Percentiles rank a stretch among this genome's conserved stretches.
Evolutionary conservation across 805 yeast species (phyloP).

Genomic region (Candida xiaguanensis): DNA sequence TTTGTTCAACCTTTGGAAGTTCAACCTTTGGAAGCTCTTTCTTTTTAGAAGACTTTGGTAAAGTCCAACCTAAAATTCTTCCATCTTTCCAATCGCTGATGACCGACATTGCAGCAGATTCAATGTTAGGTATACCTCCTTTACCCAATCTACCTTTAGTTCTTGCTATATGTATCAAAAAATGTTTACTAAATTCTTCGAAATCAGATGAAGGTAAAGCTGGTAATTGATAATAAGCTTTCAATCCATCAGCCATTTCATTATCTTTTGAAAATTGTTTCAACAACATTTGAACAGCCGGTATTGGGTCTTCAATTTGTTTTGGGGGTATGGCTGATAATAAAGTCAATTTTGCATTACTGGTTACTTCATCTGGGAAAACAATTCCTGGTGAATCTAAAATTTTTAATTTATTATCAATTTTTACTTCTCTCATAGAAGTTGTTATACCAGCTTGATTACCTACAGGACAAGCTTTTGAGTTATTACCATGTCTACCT

Average conservation of each 20-base stretch:
- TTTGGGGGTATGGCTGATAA: conserved; percentile 88
- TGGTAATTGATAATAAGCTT: conserved; percentile 72
- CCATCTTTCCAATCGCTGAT: conserved; percentile 98
- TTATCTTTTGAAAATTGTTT: conserved; percentile 70
- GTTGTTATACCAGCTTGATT: conserved; percentile 98
- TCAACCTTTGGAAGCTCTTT: conserved; percentile 15
- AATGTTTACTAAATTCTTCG: conserved; percentile 77
- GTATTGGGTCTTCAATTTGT: conserved; percentile 76
- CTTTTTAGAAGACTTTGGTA: conserved; percentile 58
- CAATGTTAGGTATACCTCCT: conserved; percentile 90
- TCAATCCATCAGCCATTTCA: conserved; percentile 75
- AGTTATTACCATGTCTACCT: conserved; percentile 69
- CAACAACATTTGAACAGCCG: conserved; percentile 73
- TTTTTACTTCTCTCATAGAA: conserved; percentile 82
- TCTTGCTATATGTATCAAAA: conserved; percentile 90
- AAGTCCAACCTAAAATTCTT: conserved; percentile 84
- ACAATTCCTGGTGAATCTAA: conserved; percentile 98
- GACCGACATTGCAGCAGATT: conserved; percentile 77
- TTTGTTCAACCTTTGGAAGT: conserved; percentile 52
- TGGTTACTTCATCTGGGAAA: conserved; percentile 72
- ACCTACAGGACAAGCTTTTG: conserved; percentile 90
- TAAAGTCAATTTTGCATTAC: conserved; percentile 84
- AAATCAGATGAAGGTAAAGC: conserved; percentile 69
- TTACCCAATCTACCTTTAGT: conserved; percentile 86
- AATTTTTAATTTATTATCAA: conserved; percentile 83